Evolutionary conservation across 805 yeast genomes (phyloP).

Genomic region (Kurtzmaniella cleridarum): DNA sequence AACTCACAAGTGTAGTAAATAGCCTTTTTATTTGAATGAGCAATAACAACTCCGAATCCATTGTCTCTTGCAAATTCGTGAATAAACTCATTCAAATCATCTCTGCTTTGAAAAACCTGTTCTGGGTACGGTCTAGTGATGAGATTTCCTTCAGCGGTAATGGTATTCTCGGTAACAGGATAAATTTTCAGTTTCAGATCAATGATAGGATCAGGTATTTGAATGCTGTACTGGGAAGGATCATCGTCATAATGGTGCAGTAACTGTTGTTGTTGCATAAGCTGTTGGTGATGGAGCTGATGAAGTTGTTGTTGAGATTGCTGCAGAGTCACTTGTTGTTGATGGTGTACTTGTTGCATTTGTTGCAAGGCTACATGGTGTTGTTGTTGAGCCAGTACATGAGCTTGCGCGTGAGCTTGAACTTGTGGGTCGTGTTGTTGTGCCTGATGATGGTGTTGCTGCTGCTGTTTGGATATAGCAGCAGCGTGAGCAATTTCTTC

Average conservation of each 20-base stretch:
- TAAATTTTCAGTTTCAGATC: constrained; percentile 38
- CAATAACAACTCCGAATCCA: constrained; percentile 56
- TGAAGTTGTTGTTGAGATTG: constrained; percentile 16
- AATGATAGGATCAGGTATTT: constrained; percentile 42
- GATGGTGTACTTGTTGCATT: constrained; percentile 8
- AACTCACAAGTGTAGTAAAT: constrained; percentile 56
- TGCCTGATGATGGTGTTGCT: constrained; percentile 7
- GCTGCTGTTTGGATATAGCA: constrained; percentile 10
- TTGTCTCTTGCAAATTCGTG: constrained; percentile 52
- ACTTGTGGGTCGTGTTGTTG: constrained; percentile 8
- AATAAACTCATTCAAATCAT: constrained; percentile 48
- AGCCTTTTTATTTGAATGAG: constrained; percentile 54
- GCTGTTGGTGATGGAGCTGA: constrained; percentile 11
- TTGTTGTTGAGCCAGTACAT: constrained; percentile 4
- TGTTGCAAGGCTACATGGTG: constrained; percentile 12
- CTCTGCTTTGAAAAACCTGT: constrained; percentile 45
- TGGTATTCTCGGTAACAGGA: constrained; percentile 40
- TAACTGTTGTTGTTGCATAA: constrained; percentile 10
- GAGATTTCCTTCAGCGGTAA: constrained; percentile 44
- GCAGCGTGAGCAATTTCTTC: constrained; percentile 27
- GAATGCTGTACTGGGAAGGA: constrained; percentile 39
- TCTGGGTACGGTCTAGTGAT: constrained; percentile 52
- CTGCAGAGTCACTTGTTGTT: constrained; percentile 13
- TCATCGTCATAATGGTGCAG: constrained; percentile 18
- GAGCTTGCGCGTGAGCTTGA: constrained; percentile 2